Base-by-base conservation (phyloP, 176 grass and related monocot genomes). In the Carex myosuroides region DNA sequence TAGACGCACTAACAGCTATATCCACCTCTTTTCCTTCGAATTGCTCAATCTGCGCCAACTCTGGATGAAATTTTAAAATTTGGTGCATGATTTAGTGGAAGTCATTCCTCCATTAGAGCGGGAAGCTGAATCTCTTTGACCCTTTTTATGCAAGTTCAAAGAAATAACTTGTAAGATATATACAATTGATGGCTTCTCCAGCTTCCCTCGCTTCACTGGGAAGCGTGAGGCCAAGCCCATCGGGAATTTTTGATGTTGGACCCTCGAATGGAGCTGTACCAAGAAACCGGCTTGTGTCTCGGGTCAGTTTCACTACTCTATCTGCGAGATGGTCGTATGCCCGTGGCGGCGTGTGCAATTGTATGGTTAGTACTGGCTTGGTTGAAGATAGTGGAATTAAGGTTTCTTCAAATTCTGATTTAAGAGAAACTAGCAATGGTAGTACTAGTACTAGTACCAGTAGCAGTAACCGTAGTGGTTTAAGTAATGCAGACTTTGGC, bases 281-380 rank as follows among this genome's bases (percentile, higher is more conserved):
- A 64, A 88, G 90, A 60, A 67, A 85, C 11, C 88, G 85, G 56
- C 68, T 97, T 22, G 67, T 89, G 77, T 89, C 95, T 44, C 87
- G 86, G 67, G 81, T 93, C 60, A 93, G 81, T 81, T 98, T 95
- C 33, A 83, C 76, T 24, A 81, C 85, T 24, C 79, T 85, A 4
- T 81, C 74, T 5, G n/a, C 84, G 13, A 85, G 86, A 60, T 90
- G 92, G 91, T 85, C 79, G 18, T 88, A 76, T 58, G 61, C 55
- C 11, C 75, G 90, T 8, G 85, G 92, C 13, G 82, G 94, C 30
- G 60, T 97, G 17, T 95, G 92, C 66, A 87, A 86, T 80, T 98
- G 95, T 84, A 91, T 98, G 92, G 91, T 90, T 69, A 90, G 88
- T 59, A 93, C 92, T 73, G 88, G 91, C 64, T 85, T 98, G 69